Evolutionary conservation across 495 filamentous ascomycete species (phyloP), one percentile per base, ranked within the genome.

Genomic region (Xanthoparmelia taractica): DNA sequence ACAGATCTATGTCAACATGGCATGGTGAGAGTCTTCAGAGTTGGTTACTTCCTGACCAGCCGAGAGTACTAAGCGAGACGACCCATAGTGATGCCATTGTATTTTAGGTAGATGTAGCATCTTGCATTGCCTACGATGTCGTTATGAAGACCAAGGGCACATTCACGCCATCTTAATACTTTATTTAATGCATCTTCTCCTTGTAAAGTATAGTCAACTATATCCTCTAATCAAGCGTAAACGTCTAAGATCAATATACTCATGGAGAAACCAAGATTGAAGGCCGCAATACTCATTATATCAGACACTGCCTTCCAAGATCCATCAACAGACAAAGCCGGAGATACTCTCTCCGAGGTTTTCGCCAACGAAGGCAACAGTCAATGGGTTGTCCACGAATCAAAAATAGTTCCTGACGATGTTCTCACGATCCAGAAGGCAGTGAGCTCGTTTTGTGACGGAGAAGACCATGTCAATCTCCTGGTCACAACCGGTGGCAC

Each of bases 401-500:
- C 81, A 47, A 82, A 79, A 69, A 94, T 97, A 61, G 90, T 97
- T n/a, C 78, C 87, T 25, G 94, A 98, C 74, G 81, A 86, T 69
- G 77, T 83, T 38, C 70, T 82, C 20, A 79, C 87, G 47, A 96
- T 98, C 65, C 90, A 96, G 68, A 73, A 76, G 15, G 77, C 84
- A 13, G 80, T 97, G 33, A 82, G 74, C 63, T 66, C 78, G 55
- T 96, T 87, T 87, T 77, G 93, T 75, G 72, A 76, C 23, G 67
- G 73, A 29, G 75, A 81, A 8, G 73, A 83, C 66, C 75, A 75
- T 25, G 68, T 84, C 15, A 93, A 96, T 74, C 75, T 97, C 56
- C 83, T 99, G 58, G 74, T 96, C 57, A 88, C 91, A 3, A 97
- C 89, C 11, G 94, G 94, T 58, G 94, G 94, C 17, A 99, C 94